These are phyloP conservation scores for Corymbia calophylla DNA, from an alignment of 441 rosid species.

Conservation along the genomic window DNA sequence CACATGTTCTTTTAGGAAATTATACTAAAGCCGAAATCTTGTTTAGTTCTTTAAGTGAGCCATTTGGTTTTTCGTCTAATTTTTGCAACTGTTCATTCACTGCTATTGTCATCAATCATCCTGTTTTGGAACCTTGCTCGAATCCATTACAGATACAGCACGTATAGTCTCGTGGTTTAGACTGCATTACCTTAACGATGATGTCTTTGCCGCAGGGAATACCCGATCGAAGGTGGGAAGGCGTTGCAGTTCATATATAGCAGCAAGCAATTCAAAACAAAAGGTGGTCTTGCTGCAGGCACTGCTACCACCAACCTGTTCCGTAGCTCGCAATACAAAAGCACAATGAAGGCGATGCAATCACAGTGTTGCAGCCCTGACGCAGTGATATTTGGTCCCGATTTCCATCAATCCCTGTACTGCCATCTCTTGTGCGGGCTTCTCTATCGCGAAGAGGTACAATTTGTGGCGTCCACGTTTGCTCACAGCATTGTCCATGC, in stretches of 20 bases:
- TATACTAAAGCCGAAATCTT: not conserved
- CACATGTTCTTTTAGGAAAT: not conserved
- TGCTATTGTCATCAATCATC: not conserved
- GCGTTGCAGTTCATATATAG: slow-evolving; percentile 70
- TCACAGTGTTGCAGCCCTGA: slow-evolving; percentile 78
- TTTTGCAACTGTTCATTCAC: not conserved
- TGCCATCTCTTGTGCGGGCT: slow-evolving; percentile 96
- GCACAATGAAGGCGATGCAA: slow-evolving; percentile 52
- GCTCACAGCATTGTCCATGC: slow-evolving; percentile 84
- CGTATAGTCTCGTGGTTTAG: not conserved
- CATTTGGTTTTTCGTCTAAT: not conserved
- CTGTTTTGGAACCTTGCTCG: not conserved
- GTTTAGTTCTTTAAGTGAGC: not conserved
- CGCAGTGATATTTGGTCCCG: slow-evolving; percentile 85
- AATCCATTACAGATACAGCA: not conserved
- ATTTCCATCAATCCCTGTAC: slow-evolving; percentile 79
- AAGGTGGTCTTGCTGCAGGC: slow-evolving; percentile 72
- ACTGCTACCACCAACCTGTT: slow-evolving; percentile 89
- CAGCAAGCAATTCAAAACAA: slow-evolving; percentile 69
- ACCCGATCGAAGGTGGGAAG: slow-evolving; percentile 61
- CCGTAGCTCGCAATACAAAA: slow-evolving; percentile 51
- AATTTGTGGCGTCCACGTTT: slow-evolving; percentile 62
- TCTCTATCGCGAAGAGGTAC: slow-evolving; percentile 59
- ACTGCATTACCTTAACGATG: not conserved
- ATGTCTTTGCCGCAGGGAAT: slow-evolving; percentile 47